A percentile compares a stretch with the other conserved stretches of the same genome.
Conservation (phyloP, 1,284 basidiomycete genomes). For the Apiotrichum porosum region DNA sequence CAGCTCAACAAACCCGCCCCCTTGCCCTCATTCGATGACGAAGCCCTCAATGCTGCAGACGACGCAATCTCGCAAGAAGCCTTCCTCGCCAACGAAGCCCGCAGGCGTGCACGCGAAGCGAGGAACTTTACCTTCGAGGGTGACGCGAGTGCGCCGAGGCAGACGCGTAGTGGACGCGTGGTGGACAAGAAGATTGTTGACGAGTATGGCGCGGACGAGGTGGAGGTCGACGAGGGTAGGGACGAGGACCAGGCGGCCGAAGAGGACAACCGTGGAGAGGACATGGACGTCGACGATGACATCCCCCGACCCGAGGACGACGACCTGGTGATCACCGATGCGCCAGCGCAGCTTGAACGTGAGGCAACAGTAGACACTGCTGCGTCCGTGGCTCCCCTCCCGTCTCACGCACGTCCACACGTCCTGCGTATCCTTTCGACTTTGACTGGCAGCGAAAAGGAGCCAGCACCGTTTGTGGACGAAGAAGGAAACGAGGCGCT, state of each 20-base stretch:
- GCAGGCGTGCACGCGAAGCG: conserved; percentile 40
- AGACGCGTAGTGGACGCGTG: conserved; percentile 40
- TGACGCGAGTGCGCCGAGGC: conserved; percentile 38
- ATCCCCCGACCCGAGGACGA: conserved; percentile 1
- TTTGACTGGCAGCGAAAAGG: conserved; percentile 22
- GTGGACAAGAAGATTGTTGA: conserved; percentile 19
- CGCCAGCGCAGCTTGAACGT: not conserved
- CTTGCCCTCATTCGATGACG: too few species aligned
- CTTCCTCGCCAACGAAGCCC: conserved; percentile 43
- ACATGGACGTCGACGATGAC: conserved; percentile 6
- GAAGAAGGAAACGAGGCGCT: conserved; percentile 44
- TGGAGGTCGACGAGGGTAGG: conserved; percentile 1
- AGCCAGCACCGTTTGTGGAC: conserved; percentile 28
- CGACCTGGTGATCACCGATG: conserved; percentile 6
- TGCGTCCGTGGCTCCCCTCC: too few species aligned
- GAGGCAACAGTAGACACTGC: not conserved
- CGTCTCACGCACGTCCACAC: conserved; percentile 21
- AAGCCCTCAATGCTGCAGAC: too few species aligned
- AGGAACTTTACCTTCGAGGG: conserved; percentile 46
- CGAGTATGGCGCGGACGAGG: conserved; percentile 20
- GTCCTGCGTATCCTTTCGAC: conserved; percentile 28
- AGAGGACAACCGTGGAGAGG: not conserved
- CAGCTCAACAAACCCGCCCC: too few species aligned
- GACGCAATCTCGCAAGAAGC: conserved; percentile 21
- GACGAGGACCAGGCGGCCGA: conserved; percentile 2